phyloP scores from a whole-genome alignment of 176 grass and related monocot species.

The Typha latifolia region DNA sequence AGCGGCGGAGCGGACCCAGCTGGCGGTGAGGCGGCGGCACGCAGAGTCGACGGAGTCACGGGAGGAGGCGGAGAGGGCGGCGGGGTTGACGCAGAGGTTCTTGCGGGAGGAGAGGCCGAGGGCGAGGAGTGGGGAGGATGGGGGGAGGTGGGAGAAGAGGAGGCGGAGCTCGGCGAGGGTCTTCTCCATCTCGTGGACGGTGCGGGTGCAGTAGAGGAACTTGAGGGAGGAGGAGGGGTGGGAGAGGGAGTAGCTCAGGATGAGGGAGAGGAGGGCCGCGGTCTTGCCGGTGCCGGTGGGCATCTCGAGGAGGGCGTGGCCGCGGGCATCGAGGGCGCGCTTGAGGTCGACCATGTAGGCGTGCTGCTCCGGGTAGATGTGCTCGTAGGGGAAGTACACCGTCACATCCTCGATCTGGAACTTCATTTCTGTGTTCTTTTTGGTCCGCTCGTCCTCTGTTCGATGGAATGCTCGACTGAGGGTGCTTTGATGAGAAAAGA shows the following conservation, averaged over 20 bases:
- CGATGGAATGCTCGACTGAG: not conserved
- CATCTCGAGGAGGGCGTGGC: constrained; percentile 92
- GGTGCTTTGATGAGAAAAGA: not conserved
- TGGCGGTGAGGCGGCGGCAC: constrained; percentile 79
- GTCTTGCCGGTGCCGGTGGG: constrained; percentile 97
- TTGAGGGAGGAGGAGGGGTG: constrained; percentile 38
- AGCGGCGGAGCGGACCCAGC: constrained; percentile 66
- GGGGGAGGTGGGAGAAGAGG: constrained; percentile 51
- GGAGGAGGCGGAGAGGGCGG: constrained; percentile 47
- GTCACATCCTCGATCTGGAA: constrained; percentile 55
- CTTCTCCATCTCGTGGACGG: constrained; percentile 99
- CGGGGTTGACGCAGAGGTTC: constrained; percentile 84
- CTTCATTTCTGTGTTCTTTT: constrained; percentile 25
- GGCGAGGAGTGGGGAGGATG: constrained; percentile 50
- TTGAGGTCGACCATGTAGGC: constrained; percentile 94
- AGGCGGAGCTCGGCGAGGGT: constrained; percentile 82
- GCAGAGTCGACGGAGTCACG: constrained; percentile 88
- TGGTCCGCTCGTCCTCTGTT: not conserved
- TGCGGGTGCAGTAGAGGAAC: constrained; percentile 93
- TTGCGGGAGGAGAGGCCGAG: constrained; percentile 72
- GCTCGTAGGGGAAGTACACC: constrained; percentile 81
- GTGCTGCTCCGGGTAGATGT: constrained; percentile 95
- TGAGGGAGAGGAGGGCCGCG: constrained; percentile 70
- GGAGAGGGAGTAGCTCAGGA: constrained; percentile 56
- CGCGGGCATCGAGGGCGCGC: constrained; percentile 80